Conservation (phyloP, 306 rosid species). For the Psophocarpus tetragonolobus region DNA sequence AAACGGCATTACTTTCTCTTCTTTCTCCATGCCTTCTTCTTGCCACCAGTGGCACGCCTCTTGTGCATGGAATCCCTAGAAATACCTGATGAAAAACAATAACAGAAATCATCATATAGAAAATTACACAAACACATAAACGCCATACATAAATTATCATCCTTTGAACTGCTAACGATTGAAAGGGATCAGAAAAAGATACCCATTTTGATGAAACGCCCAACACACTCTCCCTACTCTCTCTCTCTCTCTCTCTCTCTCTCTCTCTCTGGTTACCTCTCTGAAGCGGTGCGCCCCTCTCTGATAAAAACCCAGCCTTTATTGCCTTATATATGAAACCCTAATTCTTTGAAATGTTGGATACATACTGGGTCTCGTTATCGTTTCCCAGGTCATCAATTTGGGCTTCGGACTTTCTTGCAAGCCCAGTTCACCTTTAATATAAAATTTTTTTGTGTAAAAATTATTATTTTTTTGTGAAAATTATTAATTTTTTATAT, state of each 20-base stretch:
- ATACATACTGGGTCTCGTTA: background rate
- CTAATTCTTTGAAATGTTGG: background rate
- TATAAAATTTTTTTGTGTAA: too few relatives aligned
- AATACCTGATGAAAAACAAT: constrained; percentile 30
- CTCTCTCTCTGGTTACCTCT: background rate
- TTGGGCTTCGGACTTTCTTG: background rate
- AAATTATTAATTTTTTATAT: too few relatives aligned
- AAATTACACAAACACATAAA: background rate
- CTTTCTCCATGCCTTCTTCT: constrained; percentile 42
- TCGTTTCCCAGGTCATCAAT: background rate
- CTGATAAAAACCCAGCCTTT: background rate
- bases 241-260: too few relatives aligned
- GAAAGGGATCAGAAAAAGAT: background rate
- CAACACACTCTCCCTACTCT: background rate
- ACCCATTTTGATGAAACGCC: constrained; percentile 33
- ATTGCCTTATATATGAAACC: constrained; percentile 6
- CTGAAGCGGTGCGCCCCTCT: background rate
- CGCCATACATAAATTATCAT: background rate
- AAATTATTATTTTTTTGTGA: too few relatives aligned
- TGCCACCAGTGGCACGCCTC: constrained; percentile 47
- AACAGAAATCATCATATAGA: background rate
- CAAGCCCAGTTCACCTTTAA: background rate
- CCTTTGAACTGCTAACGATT: background rate
- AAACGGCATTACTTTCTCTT: constrained; percentile 35
- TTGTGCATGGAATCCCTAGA: constrained; percentile 44